A percentile compares a stretch with the other conserved stretches of the same genome.
Conservation (phyloP, 495 filamentous ascomycete genomes). For the Clavariopsis aquatica region DNA sequence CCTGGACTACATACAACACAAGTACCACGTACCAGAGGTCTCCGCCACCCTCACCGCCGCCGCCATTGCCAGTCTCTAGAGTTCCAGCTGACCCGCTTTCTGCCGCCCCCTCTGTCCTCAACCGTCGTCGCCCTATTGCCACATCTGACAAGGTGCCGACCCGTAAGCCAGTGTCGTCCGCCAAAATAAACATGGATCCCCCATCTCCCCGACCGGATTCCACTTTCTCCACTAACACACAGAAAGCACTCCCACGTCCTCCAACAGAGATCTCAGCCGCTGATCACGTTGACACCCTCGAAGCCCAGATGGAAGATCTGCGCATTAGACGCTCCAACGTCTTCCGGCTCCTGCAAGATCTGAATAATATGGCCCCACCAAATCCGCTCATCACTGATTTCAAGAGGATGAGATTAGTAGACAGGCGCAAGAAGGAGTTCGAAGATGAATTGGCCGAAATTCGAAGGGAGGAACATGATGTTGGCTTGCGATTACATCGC, state of each 20-base stretch:
- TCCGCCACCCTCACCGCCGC: constrained; percentile 48
- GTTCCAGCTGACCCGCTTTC: constrained; percentile 4
- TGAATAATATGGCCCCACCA: constrained; percentile 50
- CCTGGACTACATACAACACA: constrained; percentile 69
- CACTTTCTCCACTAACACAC: constrained; percentile 46
- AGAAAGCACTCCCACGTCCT: constrained; percentile 60
- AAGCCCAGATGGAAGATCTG: constrained; percentile 67
- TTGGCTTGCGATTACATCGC: constrained; percentile 78
- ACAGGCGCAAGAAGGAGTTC: constrained; percentile 69
- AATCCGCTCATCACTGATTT: constrained; percentile 60
- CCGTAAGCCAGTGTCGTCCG: constrained; percentile 28
- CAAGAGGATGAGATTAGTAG: constrained; percentile 64
- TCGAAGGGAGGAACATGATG: constrained; percentile 77
- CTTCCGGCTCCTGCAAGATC: constrained; percentile 48
- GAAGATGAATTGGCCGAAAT: constrained; percentile 76
- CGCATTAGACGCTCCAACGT: constrained; percentile 68
- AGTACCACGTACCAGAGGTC: constrained; percentile 52
- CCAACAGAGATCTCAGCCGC: constrained; percentile 59
- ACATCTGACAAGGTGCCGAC: constrained; percentile 23
- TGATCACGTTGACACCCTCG: constrained; percentile 65
- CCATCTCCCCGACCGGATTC: constrained; percentile 45
- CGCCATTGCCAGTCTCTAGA: constrained; percentile 44
- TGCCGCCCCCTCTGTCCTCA: constrained; percentile 29
- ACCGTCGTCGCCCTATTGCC: constrained; percentile 32
- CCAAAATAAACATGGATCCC: constrained; percentile 14